A percentile compares a stretch with the other conserved stretches of the same genome.
Conservation (phyloP, 768 basidiomycete genomes). For the Heimioporus sp. region DNA sequence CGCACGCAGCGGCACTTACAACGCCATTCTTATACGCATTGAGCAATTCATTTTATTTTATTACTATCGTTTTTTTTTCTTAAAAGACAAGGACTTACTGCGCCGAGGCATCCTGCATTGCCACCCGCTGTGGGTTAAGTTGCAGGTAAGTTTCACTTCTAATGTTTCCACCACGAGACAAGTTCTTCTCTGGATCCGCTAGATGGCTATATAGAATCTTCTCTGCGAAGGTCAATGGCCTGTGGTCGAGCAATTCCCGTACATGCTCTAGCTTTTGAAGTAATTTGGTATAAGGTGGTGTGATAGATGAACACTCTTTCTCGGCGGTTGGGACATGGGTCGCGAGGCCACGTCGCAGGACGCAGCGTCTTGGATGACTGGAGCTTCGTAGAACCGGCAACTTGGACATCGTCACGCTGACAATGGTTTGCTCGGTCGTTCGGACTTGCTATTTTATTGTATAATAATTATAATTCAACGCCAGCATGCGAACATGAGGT, state of each 20-base stretch:
- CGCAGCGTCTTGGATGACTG: slow-evolving; percentile 8
- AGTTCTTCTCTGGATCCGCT: slow-evolving; percentile 67
- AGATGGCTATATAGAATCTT: slow-evolving; percentile 97
- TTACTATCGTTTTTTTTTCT: too few relatives aligned
- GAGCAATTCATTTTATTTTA: slow-evolving; percentile 3
- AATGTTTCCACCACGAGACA: slow-evolving; percentile 63
- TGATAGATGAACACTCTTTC: slow-evolving; percentile 71
- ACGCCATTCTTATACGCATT: slow-evolving; percentile 63
- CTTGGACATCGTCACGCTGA: slow-evolving; percentile 15
- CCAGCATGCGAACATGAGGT: too few relatives aligned
- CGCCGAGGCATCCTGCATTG: slow-evolving; percentile 94
- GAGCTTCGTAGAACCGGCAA: slow-evolving; percentile 17
- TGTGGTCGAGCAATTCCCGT: slow-evolving; percentile 60
- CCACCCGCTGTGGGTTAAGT: slow-evolving; percentile 88
- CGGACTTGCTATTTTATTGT: too few relatives aligned
- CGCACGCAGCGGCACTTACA: slow-evolving; percentile 45
- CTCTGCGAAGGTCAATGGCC: slow-evolving; percentile 92
- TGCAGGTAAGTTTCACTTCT: slow-evolving; percentile 90
- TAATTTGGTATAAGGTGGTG: slow-evolving; percentile 78
- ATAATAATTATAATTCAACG: too few relatives aligned
- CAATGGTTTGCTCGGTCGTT: background rate
- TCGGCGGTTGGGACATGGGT: slow-evolving; percentile 41
- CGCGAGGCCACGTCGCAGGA: slow-evolving; percentile 34
- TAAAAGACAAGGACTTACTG: slow-evolving; percentile 51
- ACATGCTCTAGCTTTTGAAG: slow-evolving; percentile 69